A percentile compares a stretch with the other conserved stretches of the same genome.
Conservation (phyloP, 257 asterid genomes). For the Lithospermum erythrorhizon region DNA sequence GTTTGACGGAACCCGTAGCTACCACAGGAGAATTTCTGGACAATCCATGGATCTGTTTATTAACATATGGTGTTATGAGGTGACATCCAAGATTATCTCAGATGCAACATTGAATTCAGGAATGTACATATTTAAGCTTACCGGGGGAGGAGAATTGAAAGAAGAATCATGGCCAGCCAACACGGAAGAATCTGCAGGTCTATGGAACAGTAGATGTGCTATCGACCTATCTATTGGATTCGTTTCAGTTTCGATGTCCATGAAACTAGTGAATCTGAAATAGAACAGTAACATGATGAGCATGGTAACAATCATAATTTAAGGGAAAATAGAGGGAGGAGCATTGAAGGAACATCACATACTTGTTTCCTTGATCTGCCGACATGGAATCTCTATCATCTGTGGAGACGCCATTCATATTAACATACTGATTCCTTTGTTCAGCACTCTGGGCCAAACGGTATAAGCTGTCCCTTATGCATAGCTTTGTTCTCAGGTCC, state of each 20-base stretch:
- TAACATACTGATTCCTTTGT: slow-evolving; percentile 42
- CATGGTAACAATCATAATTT: neutral
- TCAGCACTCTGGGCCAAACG: slow-evolving; percentile 85
- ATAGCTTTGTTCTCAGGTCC: slow-evolving; percentile 70
- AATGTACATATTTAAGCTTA: slow-evolving; percentile 15
- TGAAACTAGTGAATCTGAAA: slow-evolving; percentile 35
- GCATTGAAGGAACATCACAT: slow-evolving; percentile 2
- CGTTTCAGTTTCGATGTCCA: slow-evolving; percentile 67
- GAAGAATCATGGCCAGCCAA: slow-evolving; percentile 21
- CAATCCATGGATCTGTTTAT: slow-evolving; percentile 37
- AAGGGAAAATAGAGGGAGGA: neutral
- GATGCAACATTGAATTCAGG: slow-evolving; percentile 1
- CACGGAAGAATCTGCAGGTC: slow-evolving; percentile 42
- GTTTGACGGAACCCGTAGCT: slow-evolving; percentile 19
- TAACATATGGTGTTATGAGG: slow-evolving; percentile 14
- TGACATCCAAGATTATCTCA: slow-evolving; percentile 8
- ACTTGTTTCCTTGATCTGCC: slow-evolving; percentile 49
- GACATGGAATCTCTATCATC: slow-evolving; percentile 35
- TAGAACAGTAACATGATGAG: slow-evolving; percentile 4
- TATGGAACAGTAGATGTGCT: slow-evolving; percentile 72
- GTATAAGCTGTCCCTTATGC: slow-evolving; percentile 84
- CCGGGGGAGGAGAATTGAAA: slow-evolving; percentile 35
- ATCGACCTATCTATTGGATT: slow-evolving; percentile 81
- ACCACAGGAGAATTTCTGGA: slow-evolving; percentile 19
- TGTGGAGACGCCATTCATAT: slow-evolving; percentile 17